Conservation (phyloP, 805 yeast genomes). For the Cyberlindnera saturnus region DNA sequence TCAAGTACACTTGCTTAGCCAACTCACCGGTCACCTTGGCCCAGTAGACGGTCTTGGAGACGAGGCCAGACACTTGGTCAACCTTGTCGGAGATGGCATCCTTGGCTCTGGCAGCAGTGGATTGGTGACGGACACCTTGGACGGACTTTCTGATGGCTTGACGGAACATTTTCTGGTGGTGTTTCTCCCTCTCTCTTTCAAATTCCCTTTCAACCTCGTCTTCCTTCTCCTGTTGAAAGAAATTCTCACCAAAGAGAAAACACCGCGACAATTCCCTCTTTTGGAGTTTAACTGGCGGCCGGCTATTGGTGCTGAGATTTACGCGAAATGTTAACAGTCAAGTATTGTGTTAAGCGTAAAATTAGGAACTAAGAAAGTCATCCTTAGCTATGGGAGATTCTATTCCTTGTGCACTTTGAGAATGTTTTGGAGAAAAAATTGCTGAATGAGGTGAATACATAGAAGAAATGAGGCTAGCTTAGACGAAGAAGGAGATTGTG, state of each 20-base stretch:
- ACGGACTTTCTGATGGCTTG: slow-evolving; percentile 20
- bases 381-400: too few species aligned
- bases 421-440: too few species aligned
- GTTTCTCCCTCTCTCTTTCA: neutral
- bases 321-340: neutral
- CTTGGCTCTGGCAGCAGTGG: slow-evolving; percentile 28
- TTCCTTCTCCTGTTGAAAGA: neutral
- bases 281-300: neutral
- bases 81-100: slow-evolving; percentile 30
- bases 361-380: too few species aligned
- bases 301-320: neutral
- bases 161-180: slow-evolving; percentile 17
- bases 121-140: slow-evolving; percentile 27
- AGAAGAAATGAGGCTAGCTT: too few species aligned
- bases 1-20: slow-evolving; percentile 64
- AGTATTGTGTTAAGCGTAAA: neutral
- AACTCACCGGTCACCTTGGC: slow-evolving; percentile 48
- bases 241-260: neutral
- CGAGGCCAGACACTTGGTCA: slow-evolving; percentile 30
- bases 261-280: slow-evolving; percentile 2
- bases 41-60: slow-evolving; percentile 73
- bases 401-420: too few species aligned
- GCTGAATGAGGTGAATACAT: too few species aligned
- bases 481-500: too few species aligned
- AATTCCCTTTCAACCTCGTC: neutral